A percentile compares a stretch with the other conserved stretches of the same genome.
phyloP scores from a whole-genome alignment of 2,329 filamentous ascomycete species.

The Aureobasidium uvarum region DNA sequence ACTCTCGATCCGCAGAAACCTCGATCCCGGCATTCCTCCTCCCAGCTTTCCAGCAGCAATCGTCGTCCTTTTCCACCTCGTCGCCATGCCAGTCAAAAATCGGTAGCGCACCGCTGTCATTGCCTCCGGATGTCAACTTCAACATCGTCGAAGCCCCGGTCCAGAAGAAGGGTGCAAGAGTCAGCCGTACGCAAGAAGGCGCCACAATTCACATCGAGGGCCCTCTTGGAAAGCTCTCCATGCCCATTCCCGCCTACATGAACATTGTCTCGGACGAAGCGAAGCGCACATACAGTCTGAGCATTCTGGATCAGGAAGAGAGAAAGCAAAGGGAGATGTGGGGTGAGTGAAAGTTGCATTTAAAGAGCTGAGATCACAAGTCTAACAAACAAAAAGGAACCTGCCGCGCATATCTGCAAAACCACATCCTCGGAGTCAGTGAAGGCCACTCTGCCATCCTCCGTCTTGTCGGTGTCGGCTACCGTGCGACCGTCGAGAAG shows the following conservation, averaged over 20 bases:
- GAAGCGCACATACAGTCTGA: slow-evolving; percentile 63
- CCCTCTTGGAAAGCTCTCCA: slow-evolving; percentile 73
- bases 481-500: slow-evolving; percentile 82
- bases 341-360: slow-evolving; percentile 59
- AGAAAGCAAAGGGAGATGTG: slow-evolving; percentile 91
- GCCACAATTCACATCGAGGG: slow-evolving; percentile 74
- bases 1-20: slow-evolving; percentile 18
- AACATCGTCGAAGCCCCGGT: slow-evolving; percentile 62
- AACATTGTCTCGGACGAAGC: slow-evolving; percentile 65
- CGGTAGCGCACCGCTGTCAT: slow-evolving; percentile 72
- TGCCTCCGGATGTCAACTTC: slow-evolving; percentile 82
- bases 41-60: slow-evolving; percentile 61
- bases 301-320: slow-evolving; percentile 64
- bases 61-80: slow-evolving; percentile 69
- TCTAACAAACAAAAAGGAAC: slow-evolving; percentile 61
- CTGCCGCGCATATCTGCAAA: slow-evolving; percentile 82
- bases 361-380: background rate
- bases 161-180: slow-evolving; percentile 55
- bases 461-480: slow-evolving; percentile 90
- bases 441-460: slow-evolving; percentile 95
- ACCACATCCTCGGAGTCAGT: slow-evolving; percentile 88
- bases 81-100: slow-evolving; percentile 72
- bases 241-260: slow-evolving; percentile 78
- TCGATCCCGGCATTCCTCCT: slow-evolving; percentile 71
- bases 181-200: slow-evolving; percentile 61